phyloP scores from a whole-genome alignment of 2,329 filamentous ascomycete genomes.

The Fusarium annulatum region DNA sequence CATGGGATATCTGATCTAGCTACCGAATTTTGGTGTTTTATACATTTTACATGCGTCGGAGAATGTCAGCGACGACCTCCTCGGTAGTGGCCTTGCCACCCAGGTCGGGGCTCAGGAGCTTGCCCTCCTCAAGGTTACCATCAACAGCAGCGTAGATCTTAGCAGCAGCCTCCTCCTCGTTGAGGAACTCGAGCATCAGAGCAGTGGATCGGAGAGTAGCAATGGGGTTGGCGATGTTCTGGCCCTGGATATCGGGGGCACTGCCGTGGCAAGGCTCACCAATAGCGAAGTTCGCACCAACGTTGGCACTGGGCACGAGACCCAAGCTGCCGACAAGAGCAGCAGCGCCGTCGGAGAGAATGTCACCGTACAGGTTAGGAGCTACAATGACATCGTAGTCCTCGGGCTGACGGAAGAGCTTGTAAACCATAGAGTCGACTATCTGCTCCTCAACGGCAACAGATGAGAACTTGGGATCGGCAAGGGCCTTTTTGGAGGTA shows the following conservation, averaged over 20 bases:
- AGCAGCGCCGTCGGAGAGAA: constrained; percentile 93
- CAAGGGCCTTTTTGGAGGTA: constrained; percentile 79
- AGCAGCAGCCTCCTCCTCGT: constrained; percentile 86
- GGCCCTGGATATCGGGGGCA: constrained; percentile 93
- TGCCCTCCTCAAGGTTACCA: constrained; percentile 85
- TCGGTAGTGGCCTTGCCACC: constrained; percentile 87
- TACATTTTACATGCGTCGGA: constrained; percentile 77
- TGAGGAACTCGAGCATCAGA: constrained; percentile 95
- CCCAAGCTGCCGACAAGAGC: constrained; percentile 92
- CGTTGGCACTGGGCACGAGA: constrained; percentile 93
- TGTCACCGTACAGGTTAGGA: constrained; percentile 97
- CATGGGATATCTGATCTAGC: constrained; percentile 6
- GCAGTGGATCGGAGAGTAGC: constrained; percentile 91
- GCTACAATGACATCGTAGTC: constrained; percentile 98
- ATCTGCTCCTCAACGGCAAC: constrained; percentile 94
- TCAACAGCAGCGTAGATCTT: constrained; percentile 94
- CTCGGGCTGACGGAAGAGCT: constrained; percentile 95
- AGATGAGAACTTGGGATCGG: constrained; percentile 69
- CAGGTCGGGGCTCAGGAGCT: constrained; percentile 86
- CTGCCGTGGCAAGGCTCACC: constrained; percentile 98
- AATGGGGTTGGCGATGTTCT: constrained; percentile 94
- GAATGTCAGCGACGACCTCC: constrained; percentile 87
- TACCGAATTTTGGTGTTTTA: constrained; percentile 14
- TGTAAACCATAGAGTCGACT: constrained; percentile 99
- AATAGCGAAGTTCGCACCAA: constrained; percentile 93